Conservation (phyloP, 192 early-diverging fungal genomes). For the Coemansia sp. region DNA sequence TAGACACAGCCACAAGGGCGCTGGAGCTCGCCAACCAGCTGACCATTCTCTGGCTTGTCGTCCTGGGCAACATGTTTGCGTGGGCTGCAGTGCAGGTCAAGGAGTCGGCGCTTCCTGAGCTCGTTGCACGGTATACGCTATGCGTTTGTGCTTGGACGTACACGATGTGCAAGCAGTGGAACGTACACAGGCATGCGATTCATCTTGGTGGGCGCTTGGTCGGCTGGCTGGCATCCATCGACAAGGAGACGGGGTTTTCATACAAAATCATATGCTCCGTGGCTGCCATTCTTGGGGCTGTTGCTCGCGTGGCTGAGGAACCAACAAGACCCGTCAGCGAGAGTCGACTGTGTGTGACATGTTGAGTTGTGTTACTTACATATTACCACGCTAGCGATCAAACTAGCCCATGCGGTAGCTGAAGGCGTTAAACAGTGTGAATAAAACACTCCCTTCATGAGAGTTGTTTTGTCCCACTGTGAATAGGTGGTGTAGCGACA, state of each 20-base stretch:
- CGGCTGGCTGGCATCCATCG: conserved; percentile 27
- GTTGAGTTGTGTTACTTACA: neutral
- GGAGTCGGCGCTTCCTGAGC: conserved; percentile 35
- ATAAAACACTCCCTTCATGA: too few species aligned
- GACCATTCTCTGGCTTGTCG: conserved; percentile 30
- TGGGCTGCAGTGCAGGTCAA: conserved; percentile 40
- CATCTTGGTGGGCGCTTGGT: neutral
- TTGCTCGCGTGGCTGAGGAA: conserved; percentile 31
- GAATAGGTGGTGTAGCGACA: too few species aligned
- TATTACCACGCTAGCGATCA: neutral
- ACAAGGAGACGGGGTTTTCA: conserved; percentile 29
- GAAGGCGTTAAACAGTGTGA: too few species aligned
- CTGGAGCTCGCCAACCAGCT: conserved; percentile 22
- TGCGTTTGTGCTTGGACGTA: conserved; percentile 7
- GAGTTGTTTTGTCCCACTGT: too few species aligned
- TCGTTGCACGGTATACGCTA: conserved; percentile 7
- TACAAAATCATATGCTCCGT: conserved; percentile 22
- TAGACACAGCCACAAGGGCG: neutral
- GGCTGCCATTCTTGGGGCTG: conserved; percentile 29
- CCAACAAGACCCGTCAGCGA: neutral
- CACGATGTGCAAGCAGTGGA: neutral
- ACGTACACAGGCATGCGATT: conserved; percentile 13
- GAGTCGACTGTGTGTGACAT: neutral
- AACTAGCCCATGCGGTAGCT: too few species aligned
- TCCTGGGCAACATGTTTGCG: conserved; percentile 32